phyloP scores from a whole-genome alignment of 768 basidiomycete genomes.

The Lentinula edodes region DNA sequence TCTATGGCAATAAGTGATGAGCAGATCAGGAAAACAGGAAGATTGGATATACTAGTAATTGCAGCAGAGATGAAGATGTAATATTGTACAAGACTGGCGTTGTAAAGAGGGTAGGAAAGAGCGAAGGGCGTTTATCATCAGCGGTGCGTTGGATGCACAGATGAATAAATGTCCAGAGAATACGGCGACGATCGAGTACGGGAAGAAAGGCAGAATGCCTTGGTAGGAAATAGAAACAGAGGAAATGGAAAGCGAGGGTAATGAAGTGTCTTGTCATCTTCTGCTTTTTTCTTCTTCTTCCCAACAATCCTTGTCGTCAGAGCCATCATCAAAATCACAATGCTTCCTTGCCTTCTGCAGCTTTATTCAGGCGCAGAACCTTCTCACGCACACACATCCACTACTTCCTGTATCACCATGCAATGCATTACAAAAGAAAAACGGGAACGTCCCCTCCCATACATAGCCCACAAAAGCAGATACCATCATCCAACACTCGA shows the following conservation, averaged over 20 bases:
- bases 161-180: not conserved
- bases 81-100: not conserved
- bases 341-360: not conserved
- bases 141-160: not conserved
- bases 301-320: not conserved
- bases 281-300: not conserved
- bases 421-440: not conserved
- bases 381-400: not conserved
- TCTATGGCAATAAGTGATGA: not conserved
- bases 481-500: not conserved
- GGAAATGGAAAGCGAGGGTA: not conserved
- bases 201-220: no score
- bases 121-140: not conserved
- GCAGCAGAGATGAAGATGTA: not conserved
- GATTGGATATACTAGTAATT: not conserved
- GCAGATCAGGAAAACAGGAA: not conserved
- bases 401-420: not conserved
- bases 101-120: not conserved
- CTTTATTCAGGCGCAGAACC: not conserved
- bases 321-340: not conserved
- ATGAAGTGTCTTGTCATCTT: not conserved
- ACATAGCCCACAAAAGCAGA: not conserved
- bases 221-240: not conserved
- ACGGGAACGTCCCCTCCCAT: not conserved
- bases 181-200: not conserved